Base-by-base conservation (phyloP, 2,329 filamentous ascomycete species). In the Plectosphaerella sp. region DNA sequence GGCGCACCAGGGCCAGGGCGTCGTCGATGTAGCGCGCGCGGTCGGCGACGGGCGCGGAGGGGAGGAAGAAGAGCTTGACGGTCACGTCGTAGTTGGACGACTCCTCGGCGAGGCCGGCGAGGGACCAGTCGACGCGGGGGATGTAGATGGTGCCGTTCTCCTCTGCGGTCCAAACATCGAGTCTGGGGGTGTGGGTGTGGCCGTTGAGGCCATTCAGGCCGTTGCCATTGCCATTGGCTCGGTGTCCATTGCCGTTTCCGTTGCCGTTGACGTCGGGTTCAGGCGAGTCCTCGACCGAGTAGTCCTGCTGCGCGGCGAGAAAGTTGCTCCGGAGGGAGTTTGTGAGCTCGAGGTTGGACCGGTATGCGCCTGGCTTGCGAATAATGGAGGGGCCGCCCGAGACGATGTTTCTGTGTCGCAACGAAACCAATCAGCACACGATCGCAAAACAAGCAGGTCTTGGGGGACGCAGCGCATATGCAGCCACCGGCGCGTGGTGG, bases 1-100 rank as follows among this genome's bases (percentile, higher is more conserved):
- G 88, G 58, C 87, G 77, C 10, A 97, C 92, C 10, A 96, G 72
- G 49, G 83, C 76, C 59, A 99, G 77, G 1, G 94, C 93, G 64
- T 95, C 88, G 51, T 80, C 72, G 9, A 89, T 88, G 65, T 96
- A 87, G 51, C 77, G 75, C 59, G 81, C 82, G 54, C 93, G 83
- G 58, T 84, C 73, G 16, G 78, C 77, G 2, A 82, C 72, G 10
- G 86, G 78, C 50, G 89, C 82, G 16, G 81, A 82, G 1, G 91
- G 88, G 25, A 97, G 79, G 70, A 94, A 95, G 76, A 99, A 99
- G 20, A 99, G 73, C 72, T 99, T 99, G 55, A 94, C 87, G 1
- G 93, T 97, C 63, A 97, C 91, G 65, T 97, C 91, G 74, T 99
- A 99, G 60, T 91, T 86, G 54, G 81, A 77, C 24, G 87, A 78